Conservation (phyloP, 1,139 yeast genomes). For the Lodderomyces parapsilosis region DNA sequence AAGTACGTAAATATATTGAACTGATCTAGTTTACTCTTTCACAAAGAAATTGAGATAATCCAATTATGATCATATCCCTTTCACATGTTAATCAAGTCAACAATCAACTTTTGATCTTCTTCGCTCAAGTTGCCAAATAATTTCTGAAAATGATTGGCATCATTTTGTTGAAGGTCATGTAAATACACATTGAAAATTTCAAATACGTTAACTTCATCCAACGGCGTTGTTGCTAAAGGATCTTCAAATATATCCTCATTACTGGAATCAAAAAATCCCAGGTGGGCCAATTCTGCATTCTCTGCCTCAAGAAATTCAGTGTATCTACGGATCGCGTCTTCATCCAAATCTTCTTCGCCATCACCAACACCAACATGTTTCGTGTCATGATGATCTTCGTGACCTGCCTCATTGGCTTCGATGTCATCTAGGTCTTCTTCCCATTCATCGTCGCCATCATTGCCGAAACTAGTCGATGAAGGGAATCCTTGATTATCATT, state of each 20-base stretch:
- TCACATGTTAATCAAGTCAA: slow-evolving; percentile 11
- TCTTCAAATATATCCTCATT: slow-evolving; percentile 73
- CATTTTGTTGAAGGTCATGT: slow-evolving; percentile 13
- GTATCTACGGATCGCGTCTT: slow-evolving; percentile 17
- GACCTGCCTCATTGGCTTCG: slow-evolving; percentile 22
- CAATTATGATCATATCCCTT: neutral
- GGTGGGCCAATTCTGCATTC: slow-evolving; percentile 36
- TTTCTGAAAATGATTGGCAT: slow-evolving; percentile 13
- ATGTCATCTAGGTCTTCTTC: slow-evolving; percentile 18
- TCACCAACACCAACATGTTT: slow-evolving; percentile 3
- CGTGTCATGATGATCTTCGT: slow-evolving; percentile 36
- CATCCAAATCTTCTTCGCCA: slow-evolving; percentile 33
- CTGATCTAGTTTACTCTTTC: too few species aligned
- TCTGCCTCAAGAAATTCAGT: slow-evolving; percentile 11
- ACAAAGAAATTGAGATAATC: too few species aligned
- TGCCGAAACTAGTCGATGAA: slow-evolving; percentile 10
- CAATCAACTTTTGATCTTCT: slow-evolving; percentile 14
- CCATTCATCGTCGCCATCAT: slow-evolving; percentile 23
- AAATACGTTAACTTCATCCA: slow-evolving; percentile 67
- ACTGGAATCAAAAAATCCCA: slow-evolving; percentile 40
- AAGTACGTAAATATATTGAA: too few species aligned
- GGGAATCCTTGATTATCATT: slow-evolving; percentile 18
- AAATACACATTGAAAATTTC: slow-evolving; percentile 13
- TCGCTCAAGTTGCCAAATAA: slow-evolving; percentile 17
- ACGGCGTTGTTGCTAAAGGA: slow-evolving; percentile 73